These are phyloP conservation scores for Boletus tylopilopsis DNA, from an alignment of 768 basidiomycete genomes.

Conservation along the genomic window DNA sequence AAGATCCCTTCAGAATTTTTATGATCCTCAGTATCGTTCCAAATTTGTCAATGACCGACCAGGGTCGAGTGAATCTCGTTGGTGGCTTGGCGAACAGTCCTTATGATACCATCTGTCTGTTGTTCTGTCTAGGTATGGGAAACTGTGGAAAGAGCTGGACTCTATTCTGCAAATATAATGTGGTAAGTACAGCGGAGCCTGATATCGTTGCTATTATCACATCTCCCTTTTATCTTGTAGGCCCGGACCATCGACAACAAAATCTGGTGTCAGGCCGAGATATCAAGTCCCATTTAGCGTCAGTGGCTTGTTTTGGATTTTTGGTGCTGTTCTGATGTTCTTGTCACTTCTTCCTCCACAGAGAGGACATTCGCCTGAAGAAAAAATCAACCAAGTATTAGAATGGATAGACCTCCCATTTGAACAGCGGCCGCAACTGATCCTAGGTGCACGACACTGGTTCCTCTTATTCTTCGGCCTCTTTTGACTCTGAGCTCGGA, in stretches of 20 bases:
- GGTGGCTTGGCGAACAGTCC: constrained; percentile 79
- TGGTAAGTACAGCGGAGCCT: constrained; percentile 52
- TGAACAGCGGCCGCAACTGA: constrained; percentile 65
- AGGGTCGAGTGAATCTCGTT: constrained; percentile 55
- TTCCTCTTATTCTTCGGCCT: neutral
- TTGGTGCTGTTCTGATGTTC: neutral
- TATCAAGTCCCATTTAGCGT: constrained; percentile 18
- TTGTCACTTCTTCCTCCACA: neutral
- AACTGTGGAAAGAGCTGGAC: constrained; percentile 68
- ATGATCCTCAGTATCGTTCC: constrained; percentile 56
- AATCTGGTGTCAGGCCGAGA: constrained; percentile 7
- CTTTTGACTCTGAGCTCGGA: neutral
- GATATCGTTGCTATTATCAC: neutral
- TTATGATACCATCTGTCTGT: neutral
- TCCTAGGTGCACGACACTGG: constrained; percentile 46
- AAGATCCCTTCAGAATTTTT: constrained; percentile 70
- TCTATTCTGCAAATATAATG: constrained; percentile 82
- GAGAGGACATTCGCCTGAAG: constrained; percentile 16
- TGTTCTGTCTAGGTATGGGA: constrained; percentile 71
- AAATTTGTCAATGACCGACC: constrained; percentile 67
- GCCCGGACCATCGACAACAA: constrained; percentile 12
- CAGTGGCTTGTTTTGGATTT: neutral
- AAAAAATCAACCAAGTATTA: constrained; percentile 70
- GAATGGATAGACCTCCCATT: constrained; percentile 67
- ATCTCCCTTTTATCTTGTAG: neutral